A percentile compares a stretch with the other conserved stretches of the same genome.
phyloP scores from a whole-genome alignment of 164 flowering plant genomes.

The Piper longum region DNA sequence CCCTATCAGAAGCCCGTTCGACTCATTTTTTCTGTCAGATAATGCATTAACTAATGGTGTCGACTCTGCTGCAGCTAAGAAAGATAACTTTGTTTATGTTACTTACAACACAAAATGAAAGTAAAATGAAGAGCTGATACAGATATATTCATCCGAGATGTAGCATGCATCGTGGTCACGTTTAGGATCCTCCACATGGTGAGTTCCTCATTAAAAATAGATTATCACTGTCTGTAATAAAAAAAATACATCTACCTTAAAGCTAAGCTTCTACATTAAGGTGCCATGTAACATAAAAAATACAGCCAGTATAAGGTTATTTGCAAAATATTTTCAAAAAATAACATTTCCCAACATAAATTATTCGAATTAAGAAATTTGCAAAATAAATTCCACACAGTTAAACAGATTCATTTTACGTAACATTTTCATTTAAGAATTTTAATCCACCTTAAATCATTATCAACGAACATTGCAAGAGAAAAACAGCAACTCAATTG shows the following conservation, averaged over 20 bases:
- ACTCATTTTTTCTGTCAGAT: conserved; percentile 22
- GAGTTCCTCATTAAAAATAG: neutral
- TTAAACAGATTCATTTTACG: no score
- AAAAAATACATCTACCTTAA: neutral
- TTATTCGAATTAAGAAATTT: no score
- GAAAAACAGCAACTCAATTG: no score
- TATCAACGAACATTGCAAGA: no score
- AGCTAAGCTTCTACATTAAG: neutral
- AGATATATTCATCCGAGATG: no score
- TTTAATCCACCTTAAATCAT: no score
- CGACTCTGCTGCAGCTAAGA: conserved; percentile 73
- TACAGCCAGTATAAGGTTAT: neutral
- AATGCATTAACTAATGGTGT: conserved; percentile 45
- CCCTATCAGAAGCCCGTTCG: conserved; percentile 59
- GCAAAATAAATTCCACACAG: no score
- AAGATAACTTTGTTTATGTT: conserved; percentile 49
- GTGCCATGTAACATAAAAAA: neutral
- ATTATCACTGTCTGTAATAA: neutral
- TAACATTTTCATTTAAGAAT: no score
- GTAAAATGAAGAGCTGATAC: neutral
- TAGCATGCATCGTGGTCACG: neutral
- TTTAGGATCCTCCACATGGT: neutral
- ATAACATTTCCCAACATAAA: no score
- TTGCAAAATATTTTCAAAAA: no score
- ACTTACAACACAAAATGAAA: conserved; percentile 27